These are phyloP conservation scores for Pterocarpus santalinus DNA, from an alignment of 306 rosid genomes.

Conservation along the genomic window DNA sequence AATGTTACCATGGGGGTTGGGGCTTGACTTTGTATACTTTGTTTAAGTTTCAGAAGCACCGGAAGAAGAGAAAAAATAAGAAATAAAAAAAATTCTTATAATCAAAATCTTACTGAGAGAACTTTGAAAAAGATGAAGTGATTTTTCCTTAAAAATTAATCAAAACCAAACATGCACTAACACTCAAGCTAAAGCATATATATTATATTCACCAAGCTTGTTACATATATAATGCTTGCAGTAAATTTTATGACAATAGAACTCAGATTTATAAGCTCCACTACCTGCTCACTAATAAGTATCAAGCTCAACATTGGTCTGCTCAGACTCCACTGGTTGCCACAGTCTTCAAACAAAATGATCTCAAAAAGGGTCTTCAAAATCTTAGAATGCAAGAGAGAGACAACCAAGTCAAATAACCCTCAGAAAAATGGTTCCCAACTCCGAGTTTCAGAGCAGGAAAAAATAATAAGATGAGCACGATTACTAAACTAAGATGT, in stretches of 20 bases:
- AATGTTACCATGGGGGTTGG: no score
- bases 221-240: slow-evolving; percentile 8
- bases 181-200: slow-evolving; percentile 30
- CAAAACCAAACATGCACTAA: slow-evolving; percentile 1
- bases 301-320: slow-evolving; percentile 96
- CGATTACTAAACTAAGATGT: slow-evolving; percentile 26
- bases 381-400: slow-evolving; percentile 61
- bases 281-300: slow-evolving; percentile 90
- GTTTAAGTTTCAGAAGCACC: no score
- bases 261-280: slow-evolving; percentile 15
- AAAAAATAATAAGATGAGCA: slow-evolving; percentile 24
- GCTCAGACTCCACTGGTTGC: slow-evolving; percentile 97
- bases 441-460: background rate
- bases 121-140: background rate
- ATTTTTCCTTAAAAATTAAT: background rate
- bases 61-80: no score
- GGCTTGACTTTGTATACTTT: no score
- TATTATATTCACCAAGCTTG: background rate
- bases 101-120: background rate
- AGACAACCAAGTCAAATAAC: slow-evolving; percentile 45
- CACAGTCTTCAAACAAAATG: slow-evolving; percentile 87
- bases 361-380: slow-evolving; percentile 94
- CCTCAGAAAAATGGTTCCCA: background rate
- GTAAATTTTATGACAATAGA: slow-evolving; percentile 10
- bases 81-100: no score